A percentile compares a stretch with the other conserved stretches of the same genome.
These are phyloP conservation scores for Aspergillus tubingensis DNA, from an alignment of 2,329 filamentous ascomycete genomes.

Conservation along the genomic window DNA sequence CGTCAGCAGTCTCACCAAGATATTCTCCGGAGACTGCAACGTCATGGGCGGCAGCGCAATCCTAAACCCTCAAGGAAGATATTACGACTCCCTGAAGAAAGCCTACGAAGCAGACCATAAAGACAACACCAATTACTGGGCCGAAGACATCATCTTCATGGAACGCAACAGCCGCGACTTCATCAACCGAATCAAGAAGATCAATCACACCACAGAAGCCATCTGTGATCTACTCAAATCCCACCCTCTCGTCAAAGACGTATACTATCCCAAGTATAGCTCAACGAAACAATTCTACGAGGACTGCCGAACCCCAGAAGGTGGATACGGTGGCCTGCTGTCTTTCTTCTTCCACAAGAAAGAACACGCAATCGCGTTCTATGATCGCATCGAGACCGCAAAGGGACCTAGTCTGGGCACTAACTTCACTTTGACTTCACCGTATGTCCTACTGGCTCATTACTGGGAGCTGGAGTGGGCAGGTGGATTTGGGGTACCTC, in stretches of 20 bases:
- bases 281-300: neutral
- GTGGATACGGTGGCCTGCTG: conserved; percentile 5
- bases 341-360: neutral
- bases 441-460: neutral
- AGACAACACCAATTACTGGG: neutral
- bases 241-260: neutral
- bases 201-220: neutral
- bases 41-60: conserved; percentile 8
- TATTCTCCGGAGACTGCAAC: conserved; percentile 5
- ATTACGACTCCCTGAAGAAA: neutral
- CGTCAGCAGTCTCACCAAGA: conserved; percentile 7
- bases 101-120: neutral
- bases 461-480: conserved; percentile 5
- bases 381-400: neutral
- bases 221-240: neutral
- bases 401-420: conserved; percentile 6
- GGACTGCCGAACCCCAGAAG: neutral
- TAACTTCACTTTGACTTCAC: neutral
- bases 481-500: neutral
- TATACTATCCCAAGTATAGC: neutral
- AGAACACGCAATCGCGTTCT: neutral
- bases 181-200: neutral
- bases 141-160: neutral
- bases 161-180: conserved; percentile 4
- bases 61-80: neutral